Conservation (phyloP, 2,329 filamentous ascomycete genomes). For the Apiospora rasikravindrae region DNA sequence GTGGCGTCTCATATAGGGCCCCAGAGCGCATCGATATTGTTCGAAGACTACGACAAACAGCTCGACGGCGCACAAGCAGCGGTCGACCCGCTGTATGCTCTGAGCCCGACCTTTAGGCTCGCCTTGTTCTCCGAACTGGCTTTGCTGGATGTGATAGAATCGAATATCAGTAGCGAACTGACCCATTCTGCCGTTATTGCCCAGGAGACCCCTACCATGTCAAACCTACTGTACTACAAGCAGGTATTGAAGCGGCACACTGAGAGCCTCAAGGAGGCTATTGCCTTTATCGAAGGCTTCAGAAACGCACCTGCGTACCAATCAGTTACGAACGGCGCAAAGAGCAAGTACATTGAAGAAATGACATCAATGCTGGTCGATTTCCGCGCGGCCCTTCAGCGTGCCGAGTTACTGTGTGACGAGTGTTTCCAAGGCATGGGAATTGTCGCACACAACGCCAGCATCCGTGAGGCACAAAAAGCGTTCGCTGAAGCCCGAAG, state of each 20-base stretch:
- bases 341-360: not conserved
- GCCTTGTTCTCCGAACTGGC: not conserved
- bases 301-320: not conserved
- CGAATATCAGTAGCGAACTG: not conserved
- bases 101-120: not conserved
- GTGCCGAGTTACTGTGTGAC: not conserved
- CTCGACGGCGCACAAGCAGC: not conserved
- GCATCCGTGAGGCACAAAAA: not conserved
- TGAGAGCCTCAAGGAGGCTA: not conserved
- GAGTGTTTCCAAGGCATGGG: not conserved
- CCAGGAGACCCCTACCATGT: not conserved
- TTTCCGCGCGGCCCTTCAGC: not conserved
- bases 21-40: not conserved
- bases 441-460: not conserved
- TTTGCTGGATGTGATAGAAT: not conserved
- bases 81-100: not conserved
- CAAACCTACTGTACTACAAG: not conserved
- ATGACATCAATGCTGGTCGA: not conserved
- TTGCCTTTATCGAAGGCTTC: not conserved
- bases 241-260: not conserved
- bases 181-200: not conserved
- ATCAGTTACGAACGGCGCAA: not conserved
- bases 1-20: not conserved
- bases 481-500: not conserved
- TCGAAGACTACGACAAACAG: not conserved